Percentiles rank a stretch among this genome's conserved stretches.
Evolutionary conservation across 164 flowering plant genomes (phyloP).

Genomic region (Houttuynia cordata): DNA sequence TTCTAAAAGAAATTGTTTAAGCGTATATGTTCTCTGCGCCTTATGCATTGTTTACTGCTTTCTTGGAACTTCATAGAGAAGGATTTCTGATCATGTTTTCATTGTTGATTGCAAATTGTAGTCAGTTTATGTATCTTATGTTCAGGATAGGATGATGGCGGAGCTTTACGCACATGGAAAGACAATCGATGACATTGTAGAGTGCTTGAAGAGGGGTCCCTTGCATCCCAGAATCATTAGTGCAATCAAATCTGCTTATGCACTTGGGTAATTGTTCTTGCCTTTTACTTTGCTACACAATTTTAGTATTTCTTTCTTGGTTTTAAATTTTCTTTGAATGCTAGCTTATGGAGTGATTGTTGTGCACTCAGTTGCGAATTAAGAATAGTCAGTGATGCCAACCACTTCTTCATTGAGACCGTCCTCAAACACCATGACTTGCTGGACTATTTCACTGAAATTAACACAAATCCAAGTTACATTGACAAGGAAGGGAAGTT

Average conservation of each 20-base stretch:
- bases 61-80: background rate
- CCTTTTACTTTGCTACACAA: background rate
- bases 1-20: too few species aligned
- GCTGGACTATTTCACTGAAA: slow-evolving; percentile 49
- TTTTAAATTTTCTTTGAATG: background rate
- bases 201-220: slow-evolving; percentile 38
- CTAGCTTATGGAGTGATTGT: background rate
- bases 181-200: slow-evolving; percentile 43
- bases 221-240: slow-evolving; percentile 36
- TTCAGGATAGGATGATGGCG: slow-evolving; percentile 54
- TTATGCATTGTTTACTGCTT: too few species aligned
- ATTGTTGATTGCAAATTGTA: background rate
- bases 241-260: slow-evolving; percentile 52
- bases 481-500: slow-evolving; percentile 58
- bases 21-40: background rate
- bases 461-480: slow-evolving; percentile 61
- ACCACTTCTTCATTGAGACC: slow-evolving; percentile 72
- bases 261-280: slow-evolving; percentile 40
- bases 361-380: slow-evolving; percentile 51
- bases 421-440: slow-evolving; percentile 56
- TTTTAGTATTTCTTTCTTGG: background rate
- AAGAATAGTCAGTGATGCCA: slow-evolving; percentile 81
- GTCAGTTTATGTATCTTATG: background rate
- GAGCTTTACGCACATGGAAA: slow-evolving; percentile 55
- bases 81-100: background rate